Base-by-base conservation (phyloP, 495 filamentous ascomycete species). In the Opeltia flavorubescens region DNA sequence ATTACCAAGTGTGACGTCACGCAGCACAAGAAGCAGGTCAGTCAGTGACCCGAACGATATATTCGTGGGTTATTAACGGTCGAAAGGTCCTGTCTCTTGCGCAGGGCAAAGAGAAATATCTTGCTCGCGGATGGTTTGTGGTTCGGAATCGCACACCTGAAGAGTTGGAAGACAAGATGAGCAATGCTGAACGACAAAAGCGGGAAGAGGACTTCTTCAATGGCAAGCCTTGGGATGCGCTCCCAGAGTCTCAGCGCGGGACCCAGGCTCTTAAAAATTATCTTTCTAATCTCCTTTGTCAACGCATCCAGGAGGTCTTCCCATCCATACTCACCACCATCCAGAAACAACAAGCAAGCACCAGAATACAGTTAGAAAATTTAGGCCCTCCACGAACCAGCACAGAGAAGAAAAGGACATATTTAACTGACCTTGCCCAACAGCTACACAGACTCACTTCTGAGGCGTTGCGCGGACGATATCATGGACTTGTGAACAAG, bases 41-140 rank as follows among this genome's bases (percentile, higher is more conserved):
- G 47, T 45, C 21, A 9, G 30, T 21, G 1, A 12, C 9, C 25
- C n/a, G 18, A 20, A 43, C 9, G 2, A 3, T 21, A 1, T 11
- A 1, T 4, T 20, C 8, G 6, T 18, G 34, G 26, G 17, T 18
- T 30, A n/a, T 20, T 4, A 33, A 44, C 1, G 11, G 7, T 33
- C 13, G 8, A 12, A 20, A 60, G 30, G 47, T 64, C 23, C 55
- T 66, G 1, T 38, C 55, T 15, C 55, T 62, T 20, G 59, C 58
- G 9, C 30, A 56, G 28, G 62, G 63, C 43, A 51, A 52, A 43
- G 50, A 62, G 30, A 58, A 59, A 3, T 31, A 58, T 21, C 58
- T 72, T 7, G 65, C 55, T 2, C 65, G 72, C 27, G 72, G 74
- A 11, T 78, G 70, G 64, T 74, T 66, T 48, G 59, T 71, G 7